Conservation (phyloP, 1,284 basidiomycete genomes). For the Ceratorhiza oryzae-sativae region DNA sequence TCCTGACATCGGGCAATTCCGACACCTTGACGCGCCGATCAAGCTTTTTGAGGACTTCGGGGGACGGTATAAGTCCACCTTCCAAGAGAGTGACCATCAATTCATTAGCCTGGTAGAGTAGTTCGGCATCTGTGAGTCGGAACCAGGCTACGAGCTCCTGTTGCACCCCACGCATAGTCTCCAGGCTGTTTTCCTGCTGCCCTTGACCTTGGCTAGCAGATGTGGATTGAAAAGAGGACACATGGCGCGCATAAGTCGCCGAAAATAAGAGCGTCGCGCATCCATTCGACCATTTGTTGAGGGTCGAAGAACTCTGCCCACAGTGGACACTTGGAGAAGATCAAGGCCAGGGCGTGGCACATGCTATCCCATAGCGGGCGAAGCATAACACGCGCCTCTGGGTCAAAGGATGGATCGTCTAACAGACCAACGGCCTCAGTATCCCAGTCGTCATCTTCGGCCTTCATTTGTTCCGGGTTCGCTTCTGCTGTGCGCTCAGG, state of each 20-base stretch:
- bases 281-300: slow-evolving; percentile 90
- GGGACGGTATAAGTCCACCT: slow-evolving; percentile 48
- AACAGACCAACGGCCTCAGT: slow-evolving; percentile 32
- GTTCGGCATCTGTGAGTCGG: slow-evolving; percentile 86
- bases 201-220: slow-evolving; percentile 49
- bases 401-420: slow-evolving; percentile 47
- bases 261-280: slow-evolving; percentile 95
- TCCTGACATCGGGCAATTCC: slow-evolving; percentile 2
- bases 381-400: slow-evolving; percentile 58
- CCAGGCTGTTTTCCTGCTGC: slow-evolving; percentile 53
- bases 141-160: slow-evolving; percentile 84
- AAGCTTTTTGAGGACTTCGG: not conserved
- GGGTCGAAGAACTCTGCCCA: slow-evolving; percentile 85
- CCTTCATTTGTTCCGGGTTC: slow-evolving; percentile 71
- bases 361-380: slow-evolving; percentile 84
- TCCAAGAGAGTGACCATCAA: slow-evolving; percentile 79
- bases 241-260: slow-evolving; percentile 85
- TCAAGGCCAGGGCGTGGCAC: slow-evolving; percentile 78
- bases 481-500: slow-evolving; percentile 45
- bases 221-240: slow-evolving; percentile 78
- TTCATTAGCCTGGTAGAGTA: slow-evolving; percentile 85
- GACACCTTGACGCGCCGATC: not conserved
- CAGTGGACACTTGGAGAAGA: slow-evolving; percentile 80
- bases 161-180: slow-evolving; percentile 72
- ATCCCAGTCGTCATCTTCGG: slow-evolving; percentile 60